A percentile compares a stretch with the other conserved stretches of the same genome.
These are phyloP conservation scores for Moniliophthora roreri DNA, from an alignment of 1,284 basidiomycete genomes.

Conservation along the genomic window DNA sequence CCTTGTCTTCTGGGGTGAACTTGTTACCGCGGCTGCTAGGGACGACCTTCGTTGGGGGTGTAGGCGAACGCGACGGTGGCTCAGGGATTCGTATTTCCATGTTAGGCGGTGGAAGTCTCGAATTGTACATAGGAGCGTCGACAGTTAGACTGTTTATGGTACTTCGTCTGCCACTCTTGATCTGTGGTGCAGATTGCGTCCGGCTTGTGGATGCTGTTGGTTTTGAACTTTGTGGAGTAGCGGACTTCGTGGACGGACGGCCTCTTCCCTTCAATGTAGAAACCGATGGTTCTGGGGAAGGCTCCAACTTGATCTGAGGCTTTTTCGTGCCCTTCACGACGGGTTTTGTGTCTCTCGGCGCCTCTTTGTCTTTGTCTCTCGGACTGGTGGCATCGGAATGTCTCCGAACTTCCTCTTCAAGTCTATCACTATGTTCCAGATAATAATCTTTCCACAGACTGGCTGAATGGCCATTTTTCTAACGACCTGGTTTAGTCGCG, in stretches of 20 bases:
- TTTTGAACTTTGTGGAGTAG: constrained; percentile 8
- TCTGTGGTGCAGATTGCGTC: background rate
- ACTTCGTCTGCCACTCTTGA: constrained; percentile 30
- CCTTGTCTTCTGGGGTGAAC: constrained; percentile 63
- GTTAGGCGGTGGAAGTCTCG: constrained; percentile 53
- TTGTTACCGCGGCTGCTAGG: constrained; percentile 49
- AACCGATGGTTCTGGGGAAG: constrained; percentile 23
- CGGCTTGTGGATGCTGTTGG: constrained; percentile 12
- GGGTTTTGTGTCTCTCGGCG: background rate
- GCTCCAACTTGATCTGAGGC: constrained; percentile 29
- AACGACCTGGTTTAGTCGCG: background rate
- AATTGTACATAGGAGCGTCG: constrained; percentile 39
- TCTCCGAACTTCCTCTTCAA: constrained; percentile 46
- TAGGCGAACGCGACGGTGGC: constrained; percentile 65
- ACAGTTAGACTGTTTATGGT: constrained; percentile 61
- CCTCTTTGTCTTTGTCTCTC: background rate
- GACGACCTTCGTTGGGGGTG: constrained; percentile 53
- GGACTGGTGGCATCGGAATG: constrained; percentile 13
- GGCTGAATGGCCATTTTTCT: constrained; percentile 17
- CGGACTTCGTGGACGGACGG: constrained; percentile 9
- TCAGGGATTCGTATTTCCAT: constrained; percentile 54
- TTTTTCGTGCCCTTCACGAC: constrained; percentile 46
- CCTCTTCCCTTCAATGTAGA: constrained; percentile 4
- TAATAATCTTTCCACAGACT: constrained; percentile 20
- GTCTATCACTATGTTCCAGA: constrained; percentile 58